Base-by-base conservation (phyloP, 768 basidiomycete species). In the Lepiota brunneoincarnata region DNA sequence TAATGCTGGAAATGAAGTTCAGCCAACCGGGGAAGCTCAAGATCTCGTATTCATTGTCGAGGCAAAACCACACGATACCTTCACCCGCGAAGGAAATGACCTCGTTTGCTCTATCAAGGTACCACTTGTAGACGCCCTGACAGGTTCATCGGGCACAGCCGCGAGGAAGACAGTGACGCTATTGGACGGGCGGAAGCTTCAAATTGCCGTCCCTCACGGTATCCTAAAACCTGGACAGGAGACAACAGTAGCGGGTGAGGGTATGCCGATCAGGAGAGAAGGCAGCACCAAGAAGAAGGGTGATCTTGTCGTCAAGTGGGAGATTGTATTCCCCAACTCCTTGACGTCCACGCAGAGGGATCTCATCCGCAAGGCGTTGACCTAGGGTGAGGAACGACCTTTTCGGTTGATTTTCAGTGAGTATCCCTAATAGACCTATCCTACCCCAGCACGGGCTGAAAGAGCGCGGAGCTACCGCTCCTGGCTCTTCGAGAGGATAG, bases 31-130 rank as follows among this genome's bases (percentile, higher is more conserved):
- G 10, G 87, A 87, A 42, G 67, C 88, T 12, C 93, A 94, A 63
- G 92, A 95, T 67, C 79, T 99, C n/a, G 94, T 94, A 28, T 98
- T 99, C 65, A 83, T 96, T 43, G 83, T 97, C n/a, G 95, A 97
- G 69, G 93, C 98, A 72, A 98, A 96, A 71, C 86, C 87, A 7
- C 91, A 98, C 68, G 69, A 78, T 0, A 67, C 76, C 15, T 97
- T 91, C 70, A 79, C 73, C 55, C 80, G 95, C 20, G 85, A 89
- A 6, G 92, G 88, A 28, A 89, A 96, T 71, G 86, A 97, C 67
- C 80, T 98, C 42, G 64, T 80, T 40, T 78, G 79, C 54, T 75
- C 66, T 17, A 51, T 89, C 38, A 74, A 78, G 58, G 72, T 98
- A 49, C 78, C 92, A 11, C 80, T 98, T 1, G 83, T 93, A 20